These are phyloP conservation scores for Brettanomyces sp. DNA, from an alignment of 805 yeast species.

Conservation along the genomic window DNA sequence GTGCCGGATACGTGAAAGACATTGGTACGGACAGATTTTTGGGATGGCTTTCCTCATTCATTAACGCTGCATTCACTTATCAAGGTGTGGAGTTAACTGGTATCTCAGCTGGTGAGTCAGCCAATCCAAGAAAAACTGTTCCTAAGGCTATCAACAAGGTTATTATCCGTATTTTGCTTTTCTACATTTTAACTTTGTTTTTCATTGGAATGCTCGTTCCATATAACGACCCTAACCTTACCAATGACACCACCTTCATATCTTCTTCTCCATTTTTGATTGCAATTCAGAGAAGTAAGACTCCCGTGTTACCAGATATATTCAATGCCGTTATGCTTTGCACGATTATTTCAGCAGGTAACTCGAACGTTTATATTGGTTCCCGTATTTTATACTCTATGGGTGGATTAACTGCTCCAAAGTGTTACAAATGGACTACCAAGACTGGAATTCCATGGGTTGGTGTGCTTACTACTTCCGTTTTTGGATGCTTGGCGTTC, in stretches of 20 bases:
- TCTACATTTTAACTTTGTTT: slow-evolving; percentile 56
- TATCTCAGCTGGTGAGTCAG: slow-evolving; percentile 66
- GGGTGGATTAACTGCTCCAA: slow-evolving; percentile 54
- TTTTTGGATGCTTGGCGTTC: slow-evolving; percentile 58
- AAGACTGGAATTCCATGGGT: slow-evolving; percentile 53
- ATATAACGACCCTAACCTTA: slow-evolving; percentile 47
- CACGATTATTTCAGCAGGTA: slow-evolving; percentile 71
- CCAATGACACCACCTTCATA: slow-evolving; percentile 27
- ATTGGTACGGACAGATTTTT: slow-evolving; percentile 48
- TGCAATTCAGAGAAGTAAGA: slow-evolving; percentile 62
- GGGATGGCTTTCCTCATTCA: slow-evolving; percentile 62
- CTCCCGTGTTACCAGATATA: slow-evolving; percentile 55
- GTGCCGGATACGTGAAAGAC: slow-evolving; percentile 44
- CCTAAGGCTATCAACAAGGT: slow-evolving; percentile 69
- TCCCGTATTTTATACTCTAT: slow-evolving; percentile 61
- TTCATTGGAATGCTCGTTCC: slow-evolving; percentile 69
- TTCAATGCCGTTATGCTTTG: slow-evolving; percentile 62
- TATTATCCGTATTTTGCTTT: slow-evolving; percentile 52
- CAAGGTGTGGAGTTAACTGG: slow-evolving; percentile 77
- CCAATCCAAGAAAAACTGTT: slow-evolving; percentile 59
- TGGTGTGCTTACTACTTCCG: slow-evolving; percentile 47
- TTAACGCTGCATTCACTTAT: slow-evolving; percentile 71
- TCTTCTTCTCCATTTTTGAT: slow-evolving; percentile 65
- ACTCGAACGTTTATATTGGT: slow-evolving; percentile 65
- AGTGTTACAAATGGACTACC: slow-evolving; percentile 37